Conservation (phyloP, 2,329 filamentous ascomycete species). For the Diplocarpon mali region DNA sequence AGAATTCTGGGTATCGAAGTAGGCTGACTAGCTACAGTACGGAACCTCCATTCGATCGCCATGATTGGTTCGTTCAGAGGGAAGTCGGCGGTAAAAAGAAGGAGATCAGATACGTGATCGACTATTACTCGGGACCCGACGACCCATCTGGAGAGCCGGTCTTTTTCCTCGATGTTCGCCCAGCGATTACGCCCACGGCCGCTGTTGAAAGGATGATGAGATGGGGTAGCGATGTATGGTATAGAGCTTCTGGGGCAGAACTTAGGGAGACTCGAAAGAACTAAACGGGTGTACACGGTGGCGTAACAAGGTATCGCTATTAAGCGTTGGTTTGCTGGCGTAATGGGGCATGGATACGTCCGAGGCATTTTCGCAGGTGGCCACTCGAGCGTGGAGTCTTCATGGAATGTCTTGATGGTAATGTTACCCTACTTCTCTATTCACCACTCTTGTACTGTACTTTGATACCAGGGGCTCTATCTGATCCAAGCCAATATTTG, state of each 20-base stretch:
- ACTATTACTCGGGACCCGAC: conserved; percentile 81
- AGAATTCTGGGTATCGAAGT: conserved; percentile 5
- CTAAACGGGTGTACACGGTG: not conserved
- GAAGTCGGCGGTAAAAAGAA: conserved; percentile 54
- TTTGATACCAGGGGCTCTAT: too few species aligned
- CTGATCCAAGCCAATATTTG: too few species aligned
- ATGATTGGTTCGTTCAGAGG: conserved; percentile 90
- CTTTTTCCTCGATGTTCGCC: conserved; percentile 90
- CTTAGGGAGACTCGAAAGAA: conserved; percentile 20
- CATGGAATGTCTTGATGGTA: conserved; percentile 6
- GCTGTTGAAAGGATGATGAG: conserved; percentile 73
- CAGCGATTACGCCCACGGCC: conserved; percentile 70
- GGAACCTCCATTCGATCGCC: conserved; percentile 85
- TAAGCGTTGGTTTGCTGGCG: conserved; percentile 4
- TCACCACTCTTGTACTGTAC: too few species aligned
- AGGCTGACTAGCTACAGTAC: conserved; percentile 37
- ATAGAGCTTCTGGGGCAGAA: conserved; percentile 30
- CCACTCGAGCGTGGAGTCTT: conserved; percentile 4
- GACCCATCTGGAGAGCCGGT: conserved; percentile 74
- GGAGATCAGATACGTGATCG: conserved; percentile 89
- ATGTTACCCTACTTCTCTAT: conserved; percentile 1
- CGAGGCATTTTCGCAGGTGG: conserved; percentile 3
- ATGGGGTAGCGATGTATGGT: conserved; percentile 94
- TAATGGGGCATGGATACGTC: conserved; percentile 2
- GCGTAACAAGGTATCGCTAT: conserved; percentile 2